These are phyloP conservation scores for Dalbergia cultrata DNA, from an alignment of 306 rosid genomes.

Conservation along the genomic window DNA sequence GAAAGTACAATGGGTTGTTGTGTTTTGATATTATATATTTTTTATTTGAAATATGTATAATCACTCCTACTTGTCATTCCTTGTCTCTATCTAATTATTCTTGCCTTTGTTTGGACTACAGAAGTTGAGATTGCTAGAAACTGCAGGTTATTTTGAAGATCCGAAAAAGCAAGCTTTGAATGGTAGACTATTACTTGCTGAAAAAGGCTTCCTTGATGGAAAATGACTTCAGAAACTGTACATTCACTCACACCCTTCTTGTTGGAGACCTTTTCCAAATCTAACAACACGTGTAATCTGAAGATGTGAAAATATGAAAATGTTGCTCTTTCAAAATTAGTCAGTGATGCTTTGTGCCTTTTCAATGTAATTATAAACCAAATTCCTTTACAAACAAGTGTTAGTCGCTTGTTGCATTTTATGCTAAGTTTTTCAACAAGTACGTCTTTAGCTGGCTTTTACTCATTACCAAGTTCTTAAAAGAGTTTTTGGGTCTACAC, in stretches of 20 bases:
- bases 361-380: too few species aligned
- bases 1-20: not conserved
- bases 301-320: not conserved
- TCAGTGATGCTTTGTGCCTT: too few species aligned
- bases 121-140: conserved; percentile 63
- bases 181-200: too few species aligned
- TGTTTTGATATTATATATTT: not conserved
- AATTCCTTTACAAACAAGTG: too few species aligned
- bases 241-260: not conserved
- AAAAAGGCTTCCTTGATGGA: too few species aligned
- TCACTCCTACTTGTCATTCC: not conserved
- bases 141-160: too few species aligned
- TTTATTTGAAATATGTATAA: not conserved
- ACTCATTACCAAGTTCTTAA: too few species aligned
- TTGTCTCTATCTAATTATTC: not conserved
- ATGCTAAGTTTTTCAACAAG: too few species aligned
- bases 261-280: not conserved
- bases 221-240: not conserved
- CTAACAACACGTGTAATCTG: not conserved
- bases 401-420: too few species aligned
- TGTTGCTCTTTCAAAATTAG: not conserved
- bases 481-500: too few species aligned
- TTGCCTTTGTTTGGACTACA: conserved; percentile 46
- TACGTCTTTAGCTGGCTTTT: too few species aligned
- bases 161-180: too few species aligned